A percentile compares a stretch with the other conserved stretches of the same genome.
These are phyloP conservation scores for Jaltomata sinuosa DNA, from an alignment of 257 asterid genomes.

Conservation along the genomic window DNA sequence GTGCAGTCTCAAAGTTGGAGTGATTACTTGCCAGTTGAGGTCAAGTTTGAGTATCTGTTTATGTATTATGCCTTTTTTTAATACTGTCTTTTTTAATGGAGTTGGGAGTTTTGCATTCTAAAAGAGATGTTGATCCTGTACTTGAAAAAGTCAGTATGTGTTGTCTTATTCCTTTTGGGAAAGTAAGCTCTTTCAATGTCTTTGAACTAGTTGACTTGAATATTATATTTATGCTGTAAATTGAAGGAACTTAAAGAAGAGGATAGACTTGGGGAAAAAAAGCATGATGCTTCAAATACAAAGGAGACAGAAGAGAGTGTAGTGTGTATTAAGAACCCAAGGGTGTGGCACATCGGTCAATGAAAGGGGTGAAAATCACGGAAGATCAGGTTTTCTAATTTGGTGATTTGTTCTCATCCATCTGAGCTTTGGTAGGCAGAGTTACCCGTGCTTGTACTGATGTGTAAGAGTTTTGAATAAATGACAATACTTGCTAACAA, in stretches of 20 bases:
- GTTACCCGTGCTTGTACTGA: too few relatives aligned
- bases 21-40: rapidly evolving
- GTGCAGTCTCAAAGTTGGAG: background rate
- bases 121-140: background rate
- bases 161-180: background rate
- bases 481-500: background rate
- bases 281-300: background rate
- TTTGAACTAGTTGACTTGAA: too few relatives aligned
- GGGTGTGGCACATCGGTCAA: background rate
- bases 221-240: background rate
- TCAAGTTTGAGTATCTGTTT: background rate
- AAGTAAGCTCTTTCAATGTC: background rate
- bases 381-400: background rate
- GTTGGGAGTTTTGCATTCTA: background rate
- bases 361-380: background rate
- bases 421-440: too few relatives aligned
- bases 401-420: background rate
- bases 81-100: background rate
- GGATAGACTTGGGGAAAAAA: background rate
- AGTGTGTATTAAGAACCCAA: background rate
- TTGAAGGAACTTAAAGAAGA: background rate
- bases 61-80: background rate
- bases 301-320: background rate
- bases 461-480: too few relatives aligned
- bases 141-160: background rate